phyloP scores from a whole-genome alignment of 495 filamentous ascomycete species.

The Neurospora sp. region DNA sequence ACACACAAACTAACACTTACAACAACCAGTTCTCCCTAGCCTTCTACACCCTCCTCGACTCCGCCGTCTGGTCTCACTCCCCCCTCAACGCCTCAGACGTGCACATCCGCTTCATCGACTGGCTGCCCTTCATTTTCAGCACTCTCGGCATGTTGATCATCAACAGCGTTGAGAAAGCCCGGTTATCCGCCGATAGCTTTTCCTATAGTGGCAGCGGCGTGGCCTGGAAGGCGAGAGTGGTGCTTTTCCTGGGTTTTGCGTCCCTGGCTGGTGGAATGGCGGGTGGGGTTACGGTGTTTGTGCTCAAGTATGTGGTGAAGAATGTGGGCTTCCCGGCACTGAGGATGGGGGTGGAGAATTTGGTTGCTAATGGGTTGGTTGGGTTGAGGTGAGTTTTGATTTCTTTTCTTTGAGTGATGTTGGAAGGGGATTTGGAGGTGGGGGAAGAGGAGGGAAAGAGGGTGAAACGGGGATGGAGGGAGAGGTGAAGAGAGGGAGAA shows the following conservation, averaged over 20 bases:
- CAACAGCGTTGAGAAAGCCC: slow-evolving; percentile 92
- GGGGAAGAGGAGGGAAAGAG: too few relatives aligned
- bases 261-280: slow-evolving; percentile 89
- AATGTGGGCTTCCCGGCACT: slow-evolving; percentile 72
- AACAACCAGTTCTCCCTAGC: slow-evolving; percentile 80
- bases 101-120: slow-evolving; percentile 95
- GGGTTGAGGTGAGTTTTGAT: slow-evolving; percentile 64
- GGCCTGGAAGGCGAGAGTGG: slow-evolving; percentile 91
- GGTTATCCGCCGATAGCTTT: slow-evolving; percentile 77
- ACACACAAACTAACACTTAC: too few relatives aligned
- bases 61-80: slow-evolving; percentile 77
- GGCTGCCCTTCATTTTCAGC: slow-evolving; percentile 94
- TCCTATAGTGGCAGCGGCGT: slow-evolving; percentile 79
- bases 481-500: not conserved
- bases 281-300: slow-evolving; percentile 79
- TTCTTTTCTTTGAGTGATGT: too few relatives aligned
- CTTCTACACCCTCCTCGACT: slow-evolving; percentile 93
- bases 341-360: slow-evolving; percentile 89
- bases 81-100: slow-evolving; percentile 65
- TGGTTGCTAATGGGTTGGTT: slow-evolving; percentile 75
- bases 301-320: slow-evolving; percentile 82
- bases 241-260: slow-evolving; percentile 93
- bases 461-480: too few relatives aligned
- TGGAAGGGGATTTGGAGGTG: too few relatives aligned
- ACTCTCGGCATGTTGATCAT: slow-evolving; percentile 95